phyloP scores from a whole-genome alignment of 1,284 basidiomycete species.

The Apiotrichum laibachii region DNA sequence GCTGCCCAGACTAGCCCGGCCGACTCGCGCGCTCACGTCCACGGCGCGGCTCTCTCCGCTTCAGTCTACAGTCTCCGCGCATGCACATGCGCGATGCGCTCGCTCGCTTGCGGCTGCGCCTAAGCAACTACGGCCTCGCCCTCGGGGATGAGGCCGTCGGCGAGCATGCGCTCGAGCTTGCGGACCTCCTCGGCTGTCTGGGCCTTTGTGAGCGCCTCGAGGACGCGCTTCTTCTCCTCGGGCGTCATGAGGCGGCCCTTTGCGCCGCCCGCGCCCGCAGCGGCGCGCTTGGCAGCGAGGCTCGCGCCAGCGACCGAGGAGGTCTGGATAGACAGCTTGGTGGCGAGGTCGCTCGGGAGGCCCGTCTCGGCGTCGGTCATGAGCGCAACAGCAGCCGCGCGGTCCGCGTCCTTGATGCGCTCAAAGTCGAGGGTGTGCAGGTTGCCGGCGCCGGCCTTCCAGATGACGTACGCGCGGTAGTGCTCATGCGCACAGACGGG shows the following conservation, averaged over 20 bases:
- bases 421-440: slow-evolving; percentile 95
- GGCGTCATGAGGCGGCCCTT: slow-evolving; percentile 79
- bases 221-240: slow-evolving; percentile 82
- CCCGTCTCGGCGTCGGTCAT: slow-evolving; percentile 70
- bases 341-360: slow-evolving; percentile 75
- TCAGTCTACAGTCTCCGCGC: neutral
- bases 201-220: slow-evolving; percentile 84
- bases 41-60: neutral
- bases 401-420: slow-evolving; percentile 89
- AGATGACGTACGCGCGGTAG: slow-evolving; percentile 83
- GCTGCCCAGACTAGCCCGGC: too few relatives aligned
- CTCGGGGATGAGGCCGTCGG: slow-evolving; percentile 75
- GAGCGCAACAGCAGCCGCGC: slow-evolving; percentile 66
- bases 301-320: slow-evolving; percentile 60
- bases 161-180: slow-evolving; percentile 78
- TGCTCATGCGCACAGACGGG: slow-evolving; percentile 90
- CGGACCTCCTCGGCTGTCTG: slow-evolving; percentile 87
- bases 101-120: neutral
- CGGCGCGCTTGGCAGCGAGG: slow-evolving; percentile 56
- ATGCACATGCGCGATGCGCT: neutral
- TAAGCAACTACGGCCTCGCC: slow-evolving; percentile 30
- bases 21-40: too few relatives aligned
- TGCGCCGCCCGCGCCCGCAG: slow-evolving; percentile 52
- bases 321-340: slow-evolving; percentile 69
- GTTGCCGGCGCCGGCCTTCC: slow-evolving; percentile 55